Evolutionary conservation across 805 yeast species (phyloP).

Genomic region (Lachancea dasiensis): DNA sequence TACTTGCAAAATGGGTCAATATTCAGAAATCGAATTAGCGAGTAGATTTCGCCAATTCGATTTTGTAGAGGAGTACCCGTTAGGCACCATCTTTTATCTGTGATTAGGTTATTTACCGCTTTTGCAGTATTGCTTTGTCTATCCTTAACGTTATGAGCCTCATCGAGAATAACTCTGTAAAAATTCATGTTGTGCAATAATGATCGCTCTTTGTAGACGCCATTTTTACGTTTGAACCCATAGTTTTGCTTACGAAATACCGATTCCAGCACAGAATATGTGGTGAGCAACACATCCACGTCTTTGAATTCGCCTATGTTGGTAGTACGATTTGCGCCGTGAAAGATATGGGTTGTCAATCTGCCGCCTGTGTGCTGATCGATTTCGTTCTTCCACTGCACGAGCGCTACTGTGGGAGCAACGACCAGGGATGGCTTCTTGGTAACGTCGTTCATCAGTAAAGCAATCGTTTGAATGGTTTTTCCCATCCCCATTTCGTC

Average conservation of each 20-base stretch:
- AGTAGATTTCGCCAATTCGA: conserved; percentile 93
- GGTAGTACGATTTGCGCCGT: conserved; percentile 75
- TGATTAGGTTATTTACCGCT: conserved; percentile 71
- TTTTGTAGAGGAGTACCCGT: conserved; percentile 97
- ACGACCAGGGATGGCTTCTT: conserved; percentile 80
- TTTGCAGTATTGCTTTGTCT: conserved; percentile 89
- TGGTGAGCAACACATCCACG: conserved; percentile 76
- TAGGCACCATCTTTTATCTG: conserved; percentile 81
- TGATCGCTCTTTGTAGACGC: conserved; percentile 67
- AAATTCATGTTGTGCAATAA: conserved; percentile 68
- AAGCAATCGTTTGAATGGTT: conserved; percentile 90
- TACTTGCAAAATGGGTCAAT: conserved; percentile 83
- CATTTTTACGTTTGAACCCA: conserved; percentile 74
- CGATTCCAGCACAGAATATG: conserved; percentile 88
- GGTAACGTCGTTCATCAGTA: conserved; percentile 62
- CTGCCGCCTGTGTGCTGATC: conserved; percentile 71
- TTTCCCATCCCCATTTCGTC: conserved; percentile 99
- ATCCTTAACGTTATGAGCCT: conserved; percentile 96
- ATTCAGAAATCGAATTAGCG: conserved; percentile 77
- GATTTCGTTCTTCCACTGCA: conserved; percentile 97
- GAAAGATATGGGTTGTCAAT: conserved; percentile 66
- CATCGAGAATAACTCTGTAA: conserved; percentile 86
- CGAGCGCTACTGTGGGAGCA: conserved; percentile 97
- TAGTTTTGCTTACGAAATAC: conserved; percentile 73
- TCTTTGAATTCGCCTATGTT: conserved; percentile 47